A percentile compares a stretch with the other conserved stretches of the same genome.
Evolutionary conservation across 805 yeast species (phyloP).

Genomic region (Ogataea salicorniae): DNA sequence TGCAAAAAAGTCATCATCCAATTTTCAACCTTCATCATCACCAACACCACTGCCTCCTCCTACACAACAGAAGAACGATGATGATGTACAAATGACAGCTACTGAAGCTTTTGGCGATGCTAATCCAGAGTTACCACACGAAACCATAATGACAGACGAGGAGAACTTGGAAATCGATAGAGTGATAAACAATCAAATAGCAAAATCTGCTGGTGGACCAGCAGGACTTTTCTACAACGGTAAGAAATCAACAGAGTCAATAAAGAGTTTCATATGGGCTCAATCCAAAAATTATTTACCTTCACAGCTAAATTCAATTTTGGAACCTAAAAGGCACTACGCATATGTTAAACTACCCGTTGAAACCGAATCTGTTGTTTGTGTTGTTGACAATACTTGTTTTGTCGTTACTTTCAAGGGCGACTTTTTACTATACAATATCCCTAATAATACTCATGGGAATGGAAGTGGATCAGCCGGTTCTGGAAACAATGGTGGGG

Average conservation of each 20-base stretch:
- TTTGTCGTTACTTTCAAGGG: slow-evolving; percentile 82
- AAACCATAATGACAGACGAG: slow-evolving; percentile 22
- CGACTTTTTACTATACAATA: slow-evolving; percentile 68
- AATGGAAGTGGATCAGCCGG: not conserved
- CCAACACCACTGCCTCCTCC: not conserved
- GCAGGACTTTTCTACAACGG: slow-evolving; percentile 6
- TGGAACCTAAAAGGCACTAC: slow-evolving; percentile 89
- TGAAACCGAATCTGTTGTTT: slow-evolving; percentile 25
- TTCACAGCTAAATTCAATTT: slow-evolving; percentile 67
- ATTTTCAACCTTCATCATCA: not conserved
- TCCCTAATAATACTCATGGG: slow-evolving; percentile 67
- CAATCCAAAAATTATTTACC: slow-evolving; percentile 52
- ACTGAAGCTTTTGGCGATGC: not conserved
- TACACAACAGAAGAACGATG: not conserved
- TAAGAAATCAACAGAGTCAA: slow-evolving; percentile 20
- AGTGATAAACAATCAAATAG: slow-evolving; percentile 21
- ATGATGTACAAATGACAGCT: not conserved
- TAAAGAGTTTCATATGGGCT: slow-evolving; percentile 25
- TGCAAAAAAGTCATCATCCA: not conserved
- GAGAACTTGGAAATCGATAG: slow-evolving; percentile 26
- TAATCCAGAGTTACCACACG: slow-evolving; percentile 16
- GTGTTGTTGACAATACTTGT: slow-evolving; percentile 37
- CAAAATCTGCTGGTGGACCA: slow-evolving; percentile 5
- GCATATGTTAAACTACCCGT: slow-evolving; percentile 69
- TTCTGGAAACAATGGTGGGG: not conserved